Conservation (phyloP, 2,329 filamentous ascomycete genomes). For the Verticillium longisporum region DNA sequence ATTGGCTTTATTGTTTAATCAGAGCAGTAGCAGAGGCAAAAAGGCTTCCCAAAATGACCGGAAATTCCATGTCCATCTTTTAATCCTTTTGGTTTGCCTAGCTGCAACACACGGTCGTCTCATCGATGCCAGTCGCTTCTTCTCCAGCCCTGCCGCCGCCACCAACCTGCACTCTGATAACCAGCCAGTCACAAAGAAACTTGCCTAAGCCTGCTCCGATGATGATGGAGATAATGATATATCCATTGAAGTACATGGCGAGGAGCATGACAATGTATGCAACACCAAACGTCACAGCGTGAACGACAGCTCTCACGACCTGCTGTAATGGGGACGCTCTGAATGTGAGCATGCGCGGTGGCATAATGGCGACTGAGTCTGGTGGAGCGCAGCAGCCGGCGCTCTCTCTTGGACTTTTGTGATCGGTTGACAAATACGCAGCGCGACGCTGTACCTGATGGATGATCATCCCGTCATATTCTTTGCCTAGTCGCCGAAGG, state of each 20-base stretch:
- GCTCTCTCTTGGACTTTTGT: constrained; percentile 7
- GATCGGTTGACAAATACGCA: constrained; percentile 16
- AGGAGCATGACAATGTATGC: constrained; percentile 38
- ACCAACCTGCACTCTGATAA: constrained; percentile 24
- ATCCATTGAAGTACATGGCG: constrained; percentile 39
- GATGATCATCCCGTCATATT: constrained; percentile 32
- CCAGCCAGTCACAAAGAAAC: constrained; percentile 48
- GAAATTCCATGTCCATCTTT: no score
- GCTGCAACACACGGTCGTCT: constrained; percentile 41
- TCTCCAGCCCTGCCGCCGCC: not conserved
- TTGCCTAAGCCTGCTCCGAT: constrained; percentile 44
- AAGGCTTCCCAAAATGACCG: no score
- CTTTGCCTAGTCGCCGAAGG: constrained; percentile 30
- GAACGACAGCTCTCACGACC: constrained; percentile 27
- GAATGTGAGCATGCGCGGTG: constrained; percentile 22
- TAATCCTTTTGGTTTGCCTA: constrained; percentile 5
- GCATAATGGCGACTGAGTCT: constrained; percentile 7
- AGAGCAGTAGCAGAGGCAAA: no score
- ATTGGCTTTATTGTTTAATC: no score
- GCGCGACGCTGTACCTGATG: constrained; percentile 29
- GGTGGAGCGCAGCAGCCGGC: constrained; percentile 6
- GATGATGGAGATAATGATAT: constrained; percentile 35
- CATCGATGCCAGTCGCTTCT: constrained; percentile 28
- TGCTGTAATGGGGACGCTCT: constrained; percentile 33
- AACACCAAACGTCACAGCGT: constrained; percentile 31